Base-by-base conservation (phyloP, 805 yeast genomes). In the Cyberlindnera samutprakarnensis region DNA sequence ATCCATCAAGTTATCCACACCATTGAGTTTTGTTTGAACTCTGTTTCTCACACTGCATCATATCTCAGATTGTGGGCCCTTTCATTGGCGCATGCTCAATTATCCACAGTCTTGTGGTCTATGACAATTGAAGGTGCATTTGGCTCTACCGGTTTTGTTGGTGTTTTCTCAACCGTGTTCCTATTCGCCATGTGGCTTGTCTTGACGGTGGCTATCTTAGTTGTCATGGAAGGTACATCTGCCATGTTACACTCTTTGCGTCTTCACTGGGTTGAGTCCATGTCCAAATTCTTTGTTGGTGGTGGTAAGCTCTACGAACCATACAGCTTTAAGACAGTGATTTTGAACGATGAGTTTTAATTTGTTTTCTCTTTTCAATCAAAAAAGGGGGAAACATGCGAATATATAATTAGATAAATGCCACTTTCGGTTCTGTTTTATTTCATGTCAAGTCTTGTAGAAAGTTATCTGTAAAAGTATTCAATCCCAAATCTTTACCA, bases 1-100 rank as follows among this genome's bases (percentile, higher is more conserved):
- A 92, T 92, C 47, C 96, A 92, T 58, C 99, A 92, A 62, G 95
- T 92, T 16, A 92, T 92, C 47, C 97, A 92, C 59, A 92, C 99
- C 6, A 92, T 92, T 57, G 99, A 92, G 66, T 92, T 92, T 62
- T 92, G 99, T 55, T 70, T 92, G 54, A 94, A 94, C 61, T 83
- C 95, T 66, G 95, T 92, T 21, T 86, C 96, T 10, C 99, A 92
- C 59, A 92, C 99, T 2, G 99, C 99, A 0, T 92, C 97, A 0
- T 92, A 92, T 54, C 69, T 92, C 46, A 83, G 99, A 60, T 65
- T 92, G 42, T 92, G 99, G 99, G 99, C 99, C 2, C 67, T 92
- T 46, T 92, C 97, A 2, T 72, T 92, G 42, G 99, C 99, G 0
- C 99, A 92, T 62, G 94, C 96, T 12, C 98, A 92, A 64, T 70